Base-by-base conservation (phyloP, 352 stramenopile genomes). In the Achlya hypogyna region DNA sequence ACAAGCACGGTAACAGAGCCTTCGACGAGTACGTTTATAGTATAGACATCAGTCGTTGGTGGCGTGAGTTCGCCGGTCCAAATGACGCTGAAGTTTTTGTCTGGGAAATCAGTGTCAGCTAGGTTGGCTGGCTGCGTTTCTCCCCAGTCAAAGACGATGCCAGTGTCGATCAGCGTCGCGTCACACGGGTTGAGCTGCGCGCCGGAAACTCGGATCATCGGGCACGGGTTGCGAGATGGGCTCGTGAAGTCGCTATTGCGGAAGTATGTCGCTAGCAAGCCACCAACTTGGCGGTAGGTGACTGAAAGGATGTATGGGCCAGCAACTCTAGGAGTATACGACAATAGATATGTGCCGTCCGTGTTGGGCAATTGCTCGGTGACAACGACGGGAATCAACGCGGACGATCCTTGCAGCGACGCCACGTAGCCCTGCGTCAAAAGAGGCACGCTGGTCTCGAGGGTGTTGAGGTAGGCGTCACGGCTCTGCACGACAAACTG, bases 181-280 rank as follows among this genome's bases (percentile, higher is more conserved):
- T 95, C 75, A 31, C 29, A 71, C 31, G 49, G 49, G 2, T 12
- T 27, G 14, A 40, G 1, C 5, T 18, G 2, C 5, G 27, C 5
- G 6, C 12, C 35, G 10, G 59, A 80, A 62, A 53, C 28, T 45
- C 43, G 66, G 62, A 34, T 28, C 63, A 75, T 81, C 58, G 62
- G 76, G 63, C 58, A 83, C 68, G 83, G 74, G 28, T 47, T 45
- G 23, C 40, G 23, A 22, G 56, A 10, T 22, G 60, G 40, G 32
- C 20, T 14, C 9, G 84, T 88, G 51, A 98, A 97, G 62, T 98
- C 91, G 3, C 80, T 70, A 47, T 91, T 93, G 20, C 76, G 71
- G 63, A 88, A 98, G 70, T 97, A 98, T 12, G 82, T 97, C 1
- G 84, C 90, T 31, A 91, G 78, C 5, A 99, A 78, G 0, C 95